Base-by-base conservation (phyloP, 2,329 filamentous ascomycete genomes). In the Cladosporium sp. region DNA sequence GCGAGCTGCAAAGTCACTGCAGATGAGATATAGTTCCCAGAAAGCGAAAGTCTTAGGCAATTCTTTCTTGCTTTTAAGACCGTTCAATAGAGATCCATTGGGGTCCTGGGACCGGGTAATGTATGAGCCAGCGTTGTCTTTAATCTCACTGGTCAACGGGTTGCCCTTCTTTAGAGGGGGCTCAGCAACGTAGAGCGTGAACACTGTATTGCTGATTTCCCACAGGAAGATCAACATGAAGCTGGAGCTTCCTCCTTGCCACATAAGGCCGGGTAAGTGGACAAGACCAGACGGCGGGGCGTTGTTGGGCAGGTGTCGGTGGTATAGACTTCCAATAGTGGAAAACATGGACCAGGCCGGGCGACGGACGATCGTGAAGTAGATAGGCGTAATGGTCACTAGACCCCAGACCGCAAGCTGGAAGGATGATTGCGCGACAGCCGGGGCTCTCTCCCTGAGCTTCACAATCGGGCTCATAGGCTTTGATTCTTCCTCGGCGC, bases 21-120 rank as follows among this genome's bases (percentile, higher is more conserved):
- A 84, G 58, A 96, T 95, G 50, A 88, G 77, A 25, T 83, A 82
- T 22, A 96, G 74, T 64, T 97, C 92, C 91, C 91, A 95, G 68
- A 95, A 86, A 13, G 92, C 91, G 66, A 94, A 95, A 0, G 82
- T 79, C 78, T 87, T 84, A 53, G 88, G 82, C 8, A 87, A 76
- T 7, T 88, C 76, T 67, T 92, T 93, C 70, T 90, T 93, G 56
- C 85, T 85, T 65, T 84, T 91, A 39, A 97, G 68, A 0, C 92
- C 92, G 50, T 84, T 89, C 42, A 97, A 67, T 22, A 97, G 75
- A 64, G 88, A 95, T 30, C 89, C 90, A 62, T 95, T 97, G 1
- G 92, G 88, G 67, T 96, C 91, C 29, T 53, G 54, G 38, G 60
- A 62, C 47, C 57, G 57, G 16, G 61, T 58, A 7, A 64, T 29